Conservation (phyloP, 768 basidiomycete genomes). For the Paxillus ammoniavirescens region DNA sequence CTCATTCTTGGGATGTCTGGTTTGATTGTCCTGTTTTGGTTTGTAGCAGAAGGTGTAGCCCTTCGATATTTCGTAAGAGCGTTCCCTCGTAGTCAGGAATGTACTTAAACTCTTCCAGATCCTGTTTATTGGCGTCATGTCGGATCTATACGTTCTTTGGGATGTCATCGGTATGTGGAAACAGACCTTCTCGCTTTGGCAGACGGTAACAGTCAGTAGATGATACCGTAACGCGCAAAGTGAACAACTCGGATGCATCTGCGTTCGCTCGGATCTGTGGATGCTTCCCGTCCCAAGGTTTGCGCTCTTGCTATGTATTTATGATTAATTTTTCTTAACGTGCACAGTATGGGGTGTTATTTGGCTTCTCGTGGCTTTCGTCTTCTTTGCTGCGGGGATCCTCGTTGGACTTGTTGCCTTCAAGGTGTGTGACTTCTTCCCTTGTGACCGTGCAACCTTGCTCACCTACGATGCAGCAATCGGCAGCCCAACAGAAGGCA, state of each 20-base stretch:
- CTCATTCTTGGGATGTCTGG: slow-evolving; percentile 79
- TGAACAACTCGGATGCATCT: slow-evolving; percentile 85
- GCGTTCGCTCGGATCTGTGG: slow-evolving; percentile 83
- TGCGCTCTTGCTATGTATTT: neutral
- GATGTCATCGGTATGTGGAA: slow-evolving; percentile 72
- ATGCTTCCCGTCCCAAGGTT: slow-evolving; percentile 81
- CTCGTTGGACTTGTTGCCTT: slow-evolving; percentile 78
- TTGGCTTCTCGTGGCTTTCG: slow-evolving; percentile 75
- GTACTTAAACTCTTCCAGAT: slow-evolving; percentile 41
- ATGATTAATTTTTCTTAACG: slow-evolving; percentile 1
- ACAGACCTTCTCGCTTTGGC: neutral
- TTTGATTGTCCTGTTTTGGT: slow-evolving; percentile 81
- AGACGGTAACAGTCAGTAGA: slow-evolving; percentile 40
- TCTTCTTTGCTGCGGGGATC: slow-evolving; percentile 74
- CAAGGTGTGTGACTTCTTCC: slow-evolving; percentile 52
- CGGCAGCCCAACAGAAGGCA: slow-evolving; percentile 51
- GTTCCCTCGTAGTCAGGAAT: neutral
- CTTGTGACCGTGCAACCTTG: neutral
- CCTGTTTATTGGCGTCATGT: slow-evolving; percentile 85
- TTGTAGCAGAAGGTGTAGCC: slow-evolving; percentile 70
- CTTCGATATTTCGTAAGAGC: slow-evolving; percentile 71
- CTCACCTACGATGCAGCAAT: slow-evolving; percentile 43
- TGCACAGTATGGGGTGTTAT: slow-evolving; percentile 80
- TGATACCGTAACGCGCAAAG: slow-evolving; percentile 80
- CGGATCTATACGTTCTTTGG: slow-evolving; percentile 84